Conservation (phyloP, 2,329 filamentous ascomycete genomes). For the Penicillium sp. region DNA sequence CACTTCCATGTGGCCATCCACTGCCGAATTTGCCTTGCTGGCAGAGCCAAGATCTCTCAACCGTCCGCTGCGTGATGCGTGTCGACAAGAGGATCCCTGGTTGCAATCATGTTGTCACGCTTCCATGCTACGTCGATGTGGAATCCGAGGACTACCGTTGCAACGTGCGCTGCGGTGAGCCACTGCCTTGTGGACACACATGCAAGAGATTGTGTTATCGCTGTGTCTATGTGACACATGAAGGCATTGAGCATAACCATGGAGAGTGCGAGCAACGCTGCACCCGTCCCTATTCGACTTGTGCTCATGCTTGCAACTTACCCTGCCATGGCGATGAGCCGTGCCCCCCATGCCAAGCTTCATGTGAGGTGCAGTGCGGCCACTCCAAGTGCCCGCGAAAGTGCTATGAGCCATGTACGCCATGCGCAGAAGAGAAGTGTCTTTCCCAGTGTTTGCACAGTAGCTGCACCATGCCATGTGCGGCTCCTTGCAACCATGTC, state of each 20-base stretch:
- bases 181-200: conserved; percentile 56
- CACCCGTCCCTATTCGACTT: conserved; percentile 51
- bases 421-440: conserved; percentile 57
- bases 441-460: conserved; percentile 55
- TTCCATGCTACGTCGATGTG: conserved; percentile 53
- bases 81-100: conserved; percentile 51
- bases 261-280: conserved; percentile 44
- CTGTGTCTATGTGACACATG: conserved; percentile 43
- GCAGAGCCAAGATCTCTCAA: conserved; percentile 43
- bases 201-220: conserved; percentile 50
- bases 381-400: conserved; percentile 55
- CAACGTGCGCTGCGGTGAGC: conserved; percentile 43
- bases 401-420: conserved; percentile 59
- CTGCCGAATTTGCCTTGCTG: conserved; percentile 33
- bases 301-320: conserved; percentile 53
- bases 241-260: conserved; percentile 44
- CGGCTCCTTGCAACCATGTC: conserved; percentile 63
- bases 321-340: conserved; percentile 50
- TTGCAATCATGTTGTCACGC: conserved; percentile 53
- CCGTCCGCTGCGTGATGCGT: conserved; percentile 48
- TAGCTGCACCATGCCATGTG: conserved; percentile 55
- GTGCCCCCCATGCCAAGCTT: conserved; percentile 30
- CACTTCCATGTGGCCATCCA: conserved; percentile 34
- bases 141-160: conserved; percentile 46
- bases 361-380: conserved; percentile 55